Evolutionary conservation across 805 yeast species (phyloP).

Genomic region (Cyberlindnera euphorbiae): DNA sequence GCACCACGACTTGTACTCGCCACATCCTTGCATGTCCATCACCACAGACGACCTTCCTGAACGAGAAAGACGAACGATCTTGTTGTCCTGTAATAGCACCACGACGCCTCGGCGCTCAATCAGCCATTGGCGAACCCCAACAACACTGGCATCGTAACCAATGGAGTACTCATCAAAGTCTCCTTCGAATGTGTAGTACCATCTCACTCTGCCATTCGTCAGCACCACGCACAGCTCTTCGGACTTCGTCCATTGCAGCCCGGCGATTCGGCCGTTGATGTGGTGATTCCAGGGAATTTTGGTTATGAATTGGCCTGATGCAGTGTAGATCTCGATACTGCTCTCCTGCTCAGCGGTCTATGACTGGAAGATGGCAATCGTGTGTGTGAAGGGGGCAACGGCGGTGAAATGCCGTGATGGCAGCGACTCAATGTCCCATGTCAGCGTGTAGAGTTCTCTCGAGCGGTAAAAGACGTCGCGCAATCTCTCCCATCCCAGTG

Average conservation of each 20-base stretch:
- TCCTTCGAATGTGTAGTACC: slow-evolving; percentile 14
- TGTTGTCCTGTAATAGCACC: slow-evolving; percentile 6
- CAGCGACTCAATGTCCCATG: slow-evolving; percentile 6
- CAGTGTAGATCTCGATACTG: slow-evolving; percentile 10
- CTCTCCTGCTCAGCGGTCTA: slow-evolving; percentile 1
- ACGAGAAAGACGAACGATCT: slow-evolving; percentile 7
- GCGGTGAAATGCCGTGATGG: slow-evolving; percentile 5
- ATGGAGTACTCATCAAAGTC: slow-evolving; percentile 12
- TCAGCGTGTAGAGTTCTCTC: slow-evolving; percentile 13
- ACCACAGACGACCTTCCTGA: slow-evolving; percentile 3
- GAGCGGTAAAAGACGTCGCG: slow-evolving; percentile 17
- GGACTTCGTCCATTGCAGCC: slow-evolving; percentile 7
- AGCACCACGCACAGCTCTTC: slow-evolving; percentile 14
- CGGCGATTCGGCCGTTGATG: slow-evolving; percentile 7
- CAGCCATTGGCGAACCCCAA: slow-evolving; percentile 3
- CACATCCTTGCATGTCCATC: slow-evolving; percentile 1
- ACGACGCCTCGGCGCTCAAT: slow-evolving; percentile 5
- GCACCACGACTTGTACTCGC: slow-evolving; percentile 14
- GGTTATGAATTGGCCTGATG: slow-evolving; percentile 8
- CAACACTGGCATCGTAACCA: slow-evolving; percentile 8
- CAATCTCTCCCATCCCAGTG: slow-evolving; percentile 18
- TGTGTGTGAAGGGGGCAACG: slow-evolving; percentile 10
- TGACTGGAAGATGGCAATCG: slow-evolving; percentile 9
- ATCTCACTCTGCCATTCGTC: slow-evolving; percentile 12
- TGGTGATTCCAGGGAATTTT: slow-evolving; percentile 14